Conservation (phyloP, 177 flowering plant genomes). For the Vitis hybrid region DNA sequence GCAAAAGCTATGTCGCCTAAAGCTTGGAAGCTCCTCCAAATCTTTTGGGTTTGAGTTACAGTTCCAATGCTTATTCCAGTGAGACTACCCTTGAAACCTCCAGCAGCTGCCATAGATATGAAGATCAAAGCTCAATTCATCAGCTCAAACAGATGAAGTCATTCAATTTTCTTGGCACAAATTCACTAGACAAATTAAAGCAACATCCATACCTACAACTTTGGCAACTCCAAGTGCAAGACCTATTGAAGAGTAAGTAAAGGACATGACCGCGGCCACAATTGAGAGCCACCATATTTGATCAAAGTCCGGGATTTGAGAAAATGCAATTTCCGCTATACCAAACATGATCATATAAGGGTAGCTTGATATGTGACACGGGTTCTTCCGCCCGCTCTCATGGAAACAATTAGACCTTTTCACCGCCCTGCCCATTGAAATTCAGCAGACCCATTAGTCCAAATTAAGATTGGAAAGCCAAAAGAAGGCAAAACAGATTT, state of each 20-base stretch:
- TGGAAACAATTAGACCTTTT: slow-evolving; percentile 33
- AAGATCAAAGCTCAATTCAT: not conserved
- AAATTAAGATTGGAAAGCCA: not conserved
- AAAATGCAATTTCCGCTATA: slow-evolving; percentile 15
- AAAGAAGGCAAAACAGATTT: not conserved
- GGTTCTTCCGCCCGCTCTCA: slow-evolving; percentile 21
- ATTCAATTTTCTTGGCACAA: not conserved
- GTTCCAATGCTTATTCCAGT: slow-evolving; percentile 31
- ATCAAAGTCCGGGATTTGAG: slow-evolving; percentile 34
- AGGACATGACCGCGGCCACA: slow-evolving; percentile 40
- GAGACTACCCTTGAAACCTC: slow-evolving; percentile 25
- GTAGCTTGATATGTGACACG: slow-evolving; percentile 22
- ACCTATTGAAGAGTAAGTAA: slow-evolving; percentile 33
- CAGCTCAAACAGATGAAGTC: not conserved
- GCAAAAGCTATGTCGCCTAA: slow-evolving; percentile 41
- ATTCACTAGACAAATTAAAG: not conserved
- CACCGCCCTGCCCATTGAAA: slow-evolving; percentile 24
- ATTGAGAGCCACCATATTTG: slow-evolving; percentile 40
- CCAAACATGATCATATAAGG: slow-evolving; percentile 39
- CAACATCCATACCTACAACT: slow-evolving; percentile 22
- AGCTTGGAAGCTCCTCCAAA: slow-evolving; percentile 40
- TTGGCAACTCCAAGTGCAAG: slow-evolving; percentile 29
- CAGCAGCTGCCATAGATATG: slow-evolving; percentile 9
- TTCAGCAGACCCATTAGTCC: not conserved
- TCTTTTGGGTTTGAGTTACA: slow-evolving; percentile 26